Conservation (phyloP, 345 rosid genomes). For the Dovyalis caffra region DNA sequence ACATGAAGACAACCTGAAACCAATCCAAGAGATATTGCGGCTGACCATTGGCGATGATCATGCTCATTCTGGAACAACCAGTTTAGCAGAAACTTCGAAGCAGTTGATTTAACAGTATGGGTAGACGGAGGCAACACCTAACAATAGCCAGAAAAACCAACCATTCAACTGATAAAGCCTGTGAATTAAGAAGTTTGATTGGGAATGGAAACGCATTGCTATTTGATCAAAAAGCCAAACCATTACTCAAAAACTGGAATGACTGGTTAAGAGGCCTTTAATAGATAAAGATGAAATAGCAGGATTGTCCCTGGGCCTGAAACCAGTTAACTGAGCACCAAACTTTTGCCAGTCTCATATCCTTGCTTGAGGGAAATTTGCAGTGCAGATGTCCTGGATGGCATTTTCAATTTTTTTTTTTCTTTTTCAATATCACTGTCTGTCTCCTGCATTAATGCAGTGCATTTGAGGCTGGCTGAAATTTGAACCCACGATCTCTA, state of each 20-base stretch:
- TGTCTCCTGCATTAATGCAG: no score
- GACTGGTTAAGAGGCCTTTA: neutral
- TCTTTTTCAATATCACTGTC: no score
- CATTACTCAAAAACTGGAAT: neutral
- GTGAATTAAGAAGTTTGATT: neutral
- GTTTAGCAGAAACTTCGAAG: slow-evolving; percentile 70
- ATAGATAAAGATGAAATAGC: neutral
- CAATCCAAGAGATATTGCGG: slow-evolving; percentile 91
- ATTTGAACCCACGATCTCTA: no score
- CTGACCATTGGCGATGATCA: slow-evolving; percentile 94
- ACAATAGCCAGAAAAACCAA: slow-evolving; percentile 27
- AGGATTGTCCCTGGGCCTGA: neutral
- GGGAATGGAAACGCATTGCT: neutral
- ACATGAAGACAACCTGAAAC: slow-evolving; percentile 68
- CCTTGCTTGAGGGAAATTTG: no score
- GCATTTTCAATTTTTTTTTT: no score
- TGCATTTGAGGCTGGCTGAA: no score
- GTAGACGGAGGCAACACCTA: slow-evolving; percentile 87
- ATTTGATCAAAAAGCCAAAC: neutral
- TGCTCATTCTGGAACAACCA: slow-evolving; percentile 84
- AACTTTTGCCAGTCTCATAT: no score
- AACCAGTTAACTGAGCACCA: neutral
- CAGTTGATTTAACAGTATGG: slow-evolving; percentile 68
- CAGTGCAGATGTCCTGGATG: no score
- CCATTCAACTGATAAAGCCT: neutral